Conservation (phyloP, 495 filamentous ascomycete genomes). For the Umbilicaria muhlenbergii region DNA sequence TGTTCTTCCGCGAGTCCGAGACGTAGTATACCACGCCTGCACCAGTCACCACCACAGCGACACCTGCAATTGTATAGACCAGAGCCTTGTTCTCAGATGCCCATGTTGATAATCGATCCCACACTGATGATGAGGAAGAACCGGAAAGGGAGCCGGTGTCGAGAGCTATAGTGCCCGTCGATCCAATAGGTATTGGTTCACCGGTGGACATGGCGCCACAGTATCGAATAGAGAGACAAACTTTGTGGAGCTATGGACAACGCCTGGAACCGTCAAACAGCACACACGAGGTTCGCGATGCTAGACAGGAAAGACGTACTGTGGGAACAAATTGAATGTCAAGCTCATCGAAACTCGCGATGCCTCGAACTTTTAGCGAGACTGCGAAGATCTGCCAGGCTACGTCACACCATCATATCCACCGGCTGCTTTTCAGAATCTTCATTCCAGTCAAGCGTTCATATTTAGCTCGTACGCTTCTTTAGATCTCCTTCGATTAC, state of each 20-base stretch:
- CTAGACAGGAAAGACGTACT: too few relatives aligned
- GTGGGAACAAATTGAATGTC: too few relatives aligned
- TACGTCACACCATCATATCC: too few relatives aligned
- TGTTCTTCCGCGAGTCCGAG: conserved; percentile 26
- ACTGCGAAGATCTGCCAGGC: too few relatives aligned
- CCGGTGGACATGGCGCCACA: conserved; percentile 11
- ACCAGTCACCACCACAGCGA: conserved; percentile 76
- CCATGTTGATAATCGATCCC: conserved; percentile 84
- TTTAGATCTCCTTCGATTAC: too few relatives aligned
- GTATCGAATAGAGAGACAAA: conserved; percentile 4
- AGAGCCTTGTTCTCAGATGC: conserved; percentile 86
- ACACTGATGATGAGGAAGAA: conserved; percentile 50
- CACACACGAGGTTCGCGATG: too few relatives aligned
- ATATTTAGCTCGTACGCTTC: too few relatives aligned
- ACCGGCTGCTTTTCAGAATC: too few relatives aligned
- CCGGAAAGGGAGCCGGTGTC: conserved; percentile 33
- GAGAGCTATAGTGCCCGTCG: conserved; percentile 19
- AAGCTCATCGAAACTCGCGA: too few relatives aligned
- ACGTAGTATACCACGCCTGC: conserved; percentile 90
- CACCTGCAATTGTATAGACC: conserved; percentile 90
- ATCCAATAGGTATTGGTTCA: conserved; percentile 6
- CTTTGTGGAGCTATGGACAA: conserved; percentile 9
- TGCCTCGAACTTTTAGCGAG: too few relatives aligned
- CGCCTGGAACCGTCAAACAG: conserved; percentile 3
- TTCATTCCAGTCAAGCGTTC: too few relatives aligned